Evolutionary conservation across 2,329 filamentous ascomycete species (phyloP).

Genomic region (Microdochium bolleyi): DNA sequence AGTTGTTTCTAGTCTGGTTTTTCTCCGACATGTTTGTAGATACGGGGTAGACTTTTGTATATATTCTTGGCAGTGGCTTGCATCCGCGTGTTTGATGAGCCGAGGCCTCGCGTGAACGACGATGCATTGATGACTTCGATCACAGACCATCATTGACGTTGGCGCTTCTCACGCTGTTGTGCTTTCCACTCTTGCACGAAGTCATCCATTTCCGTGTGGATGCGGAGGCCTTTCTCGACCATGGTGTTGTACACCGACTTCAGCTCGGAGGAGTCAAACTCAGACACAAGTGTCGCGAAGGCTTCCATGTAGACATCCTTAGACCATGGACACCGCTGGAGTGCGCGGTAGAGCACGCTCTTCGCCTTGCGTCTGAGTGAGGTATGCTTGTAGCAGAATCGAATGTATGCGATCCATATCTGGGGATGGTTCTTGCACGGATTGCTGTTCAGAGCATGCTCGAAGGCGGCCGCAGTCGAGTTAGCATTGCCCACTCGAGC

Average conservation of each 20-base stretch:
- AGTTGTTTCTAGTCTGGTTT: neutral
- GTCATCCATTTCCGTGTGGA: slow-evolving; percentile 44
- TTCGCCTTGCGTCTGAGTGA: slow-evolving; percentile 16
- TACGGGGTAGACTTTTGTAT: too few species aligned
- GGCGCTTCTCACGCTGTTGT: slow-evolving; percentile 9
- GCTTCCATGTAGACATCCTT: slow-evolving; percentile 45
- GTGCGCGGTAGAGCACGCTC: slow-evolving; percentile 21
- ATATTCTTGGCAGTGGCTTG: too few species aligned
- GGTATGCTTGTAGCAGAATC: slow-evolving; percentile 28
- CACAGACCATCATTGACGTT: slow-evolving; percentile 1
- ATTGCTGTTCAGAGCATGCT: slow-evolving; percentile 36
- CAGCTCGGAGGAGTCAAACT: slow-evolving; percentile 39
- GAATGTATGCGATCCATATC: slow-evolving; percentile 43
- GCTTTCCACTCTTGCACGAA: slow-evolving; percentile 28
- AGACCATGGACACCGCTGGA: slow-evolving; percentile 28
- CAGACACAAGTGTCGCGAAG: slow-evolving; percentile 33
- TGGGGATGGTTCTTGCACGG: slow-evolving; percentile 27
- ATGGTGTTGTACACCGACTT: slow-evolving; percentile 39
- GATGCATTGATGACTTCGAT: neutral
- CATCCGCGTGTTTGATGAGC: too few species aligned
- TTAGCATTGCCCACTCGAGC: slow-evolving; percentile 37
- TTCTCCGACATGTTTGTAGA: neutral
- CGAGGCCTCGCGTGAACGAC: too few species aligned
- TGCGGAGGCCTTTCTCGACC: slow-evolving; percentile 37
- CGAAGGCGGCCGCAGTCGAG: slow-evolving; percentile 42